These are phyloP conservation scores for Nakazawaea anatomiae DNA, from an alignment of 805 yeast genomes.

Conservation along the genomic window DNA sequence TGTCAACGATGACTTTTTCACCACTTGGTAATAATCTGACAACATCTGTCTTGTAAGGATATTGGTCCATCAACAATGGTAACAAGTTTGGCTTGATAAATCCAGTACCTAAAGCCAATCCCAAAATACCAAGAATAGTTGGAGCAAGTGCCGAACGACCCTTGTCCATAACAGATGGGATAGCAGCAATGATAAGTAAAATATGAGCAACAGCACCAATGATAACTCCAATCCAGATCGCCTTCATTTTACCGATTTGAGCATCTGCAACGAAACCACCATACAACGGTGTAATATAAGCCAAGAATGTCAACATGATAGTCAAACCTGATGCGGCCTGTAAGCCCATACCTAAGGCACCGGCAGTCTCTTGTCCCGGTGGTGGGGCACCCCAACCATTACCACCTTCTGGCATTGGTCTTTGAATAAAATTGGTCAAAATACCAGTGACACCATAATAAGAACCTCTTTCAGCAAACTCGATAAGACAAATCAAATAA, in stretches of 20 bases:
- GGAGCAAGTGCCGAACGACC: conserved; percentile 34
- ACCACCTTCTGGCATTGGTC: conserved; percentile 45
- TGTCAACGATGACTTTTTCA: conserved; percentile 54
- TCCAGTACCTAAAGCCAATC: conserved; percentile 43
- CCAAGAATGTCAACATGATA: conserved; percentile 39
- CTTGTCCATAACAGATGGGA: conserved; percentile 34
- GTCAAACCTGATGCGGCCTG: conserved; percentile 42
- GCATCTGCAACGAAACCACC: conserved; percentile 52
- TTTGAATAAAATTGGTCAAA: conserved; percentile 42
- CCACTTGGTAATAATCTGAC: conserved; percentile 56
- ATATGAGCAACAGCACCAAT: conserved; percentile 42
- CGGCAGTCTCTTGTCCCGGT: conserved; percentile 32
- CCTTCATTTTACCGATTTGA: conserved; percentile 37
- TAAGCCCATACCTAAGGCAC: conserved; percentile 44
- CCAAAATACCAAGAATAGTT: conserved; percentile 32
- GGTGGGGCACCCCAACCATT: conserved; percentile 39
- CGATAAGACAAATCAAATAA: conserved; percentile 44
- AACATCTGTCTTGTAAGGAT: conserved; percentile 53
- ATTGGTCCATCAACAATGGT: conserved; percentile 53
- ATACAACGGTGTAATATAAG: conserved; percentile 42
- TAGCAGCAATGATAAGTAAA: conserved; percentile 41
- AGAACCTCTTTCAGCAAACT: conserved; percentile 52
- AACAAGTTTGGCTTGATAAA: conserved; percentile 48
- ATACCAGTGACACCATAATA: conserved; percentile 41
- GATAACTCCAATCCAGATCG: conserved; percentile 44